Conservation (phyloP, 2,329 filamentous ascomycete genomes). For the Alternaria sp. region DNA sequence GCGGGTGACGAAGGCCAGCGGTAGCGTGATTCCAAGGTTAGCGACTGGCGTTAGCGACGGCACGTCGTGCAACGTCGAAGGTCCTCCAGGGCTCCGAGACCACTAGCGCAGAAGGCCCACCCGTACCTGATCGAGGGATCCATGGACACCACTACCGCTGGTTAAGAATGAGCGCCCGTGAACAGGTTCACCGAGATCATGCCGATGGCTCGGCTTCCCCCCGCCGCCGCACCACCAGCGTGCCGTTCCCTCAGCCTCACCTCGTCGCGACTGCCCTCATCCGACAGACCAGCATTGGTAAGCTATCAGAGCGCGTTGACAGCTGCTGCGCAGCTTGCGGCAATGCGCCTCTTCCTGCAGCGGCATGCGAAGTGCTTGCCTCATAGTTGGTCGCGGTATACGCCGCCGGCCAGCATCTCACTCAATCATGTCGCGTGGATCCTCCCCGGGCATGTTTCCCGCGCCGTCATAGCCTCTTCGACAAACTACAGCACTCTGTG, state of each 20-base stretch:
- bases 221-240: background rate
- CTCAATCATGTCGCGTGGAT: background rate
- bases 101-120: background rate
- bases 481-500: background rate
- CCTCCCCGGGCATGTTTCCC: background rate
- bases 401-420: background rate
- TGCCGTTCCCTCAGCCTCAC: background rate
- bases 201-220: background rate
- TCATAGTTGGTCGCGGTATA: background rate
- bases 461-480: conserved; percentile 1
- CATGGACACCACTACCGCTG: background rate
- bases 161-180: background rate
- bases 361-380: background rate
- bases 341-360: background rate
- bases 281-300: background rate
- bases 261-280: background rate
- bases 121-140: background rate
- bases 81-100: background rate
- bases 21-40: background rate
- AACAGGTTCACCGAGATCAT: background rate
- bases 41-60: background rate
- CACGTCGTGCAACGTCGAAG: background rate
- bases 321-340: background rate
- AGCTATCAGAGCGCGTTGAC: background rate
- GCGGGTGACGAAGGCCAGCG: background rate